These are phyloP conservation scores for Geotrichum australiense DNA, from an alignment of 1,139 yeast genomes.

Conservation along the genomic window DNA sequence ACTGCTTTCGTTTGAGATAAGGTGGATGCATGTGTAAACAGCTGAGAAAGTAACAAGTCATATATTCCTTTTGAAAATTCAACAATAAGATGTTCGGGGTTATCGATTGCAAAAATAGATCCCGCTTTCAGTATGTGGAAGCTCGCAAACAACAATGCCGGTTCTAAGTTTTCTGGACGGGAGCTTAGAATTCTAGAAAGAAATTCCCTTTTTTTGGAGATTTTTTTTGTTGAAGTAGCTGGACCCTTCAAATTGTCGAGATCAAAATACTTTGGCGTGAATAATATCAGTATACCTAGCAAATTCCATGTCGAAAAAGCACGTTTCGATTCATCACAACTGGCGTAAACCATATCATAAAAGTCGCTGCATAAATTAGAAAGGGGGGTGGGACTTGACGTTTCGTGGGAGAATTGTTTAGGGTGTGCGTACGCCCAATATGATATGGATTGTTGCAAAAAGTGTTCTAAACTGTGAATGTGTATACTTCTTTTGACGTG, in stretches of 20 bases:
- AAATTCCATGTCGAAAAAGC: conserved; percentile 26
- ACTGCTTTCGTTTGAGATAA: conserved; percentile 6
- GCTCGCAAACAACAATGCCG: conserved; percentile 8
- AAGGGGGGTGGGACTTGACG: conserved; percentile 21
- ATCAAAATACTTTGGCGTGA: conserved; percentile 29
- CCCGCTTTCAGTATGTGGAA: conserved; percentile 10
- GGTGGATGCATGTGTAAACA: conserved; percentile 13
- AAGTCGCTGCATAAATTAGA: conserved; percentile 21
- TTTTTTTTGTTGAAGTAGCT: conserved; percentile 8
- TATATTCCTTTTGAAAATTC: conserved; percentile 16
- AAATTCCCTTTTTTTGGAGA: conserved; percentile 9
- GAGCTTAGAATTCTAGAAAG: conserved; percentile 14
- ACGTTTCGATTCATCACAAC: conserved; percentile 22
- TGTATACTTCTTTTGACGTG: conserved; percentile 47
- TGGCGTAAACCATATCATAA: conserved; percentile 25
- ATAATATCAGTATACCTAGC: conserved; percentile 31
- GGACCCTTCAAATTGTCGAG: conserved; percentile 15
- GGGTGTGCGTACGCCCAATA: conserved; percentile 57
- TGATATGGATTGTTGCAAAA: conserved; percentile 44
- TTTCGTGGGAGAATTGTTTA: conserved; percentile 37
- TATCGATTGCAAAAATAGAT: conserved; percentile 4
- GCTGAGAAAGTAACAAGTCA: conserved; percentile 10
- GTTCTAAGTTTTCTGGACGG: conserved; percentile 1
- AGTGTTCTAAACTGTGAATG: conserved; percentile 47
- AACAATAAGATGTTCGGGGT: conserved; percentile 11